These are phyloP conservation scores for Phaseolus coccineus DNA, from an alignment of 331 rosid genomes.

Conservation along the genomic window DNA sequence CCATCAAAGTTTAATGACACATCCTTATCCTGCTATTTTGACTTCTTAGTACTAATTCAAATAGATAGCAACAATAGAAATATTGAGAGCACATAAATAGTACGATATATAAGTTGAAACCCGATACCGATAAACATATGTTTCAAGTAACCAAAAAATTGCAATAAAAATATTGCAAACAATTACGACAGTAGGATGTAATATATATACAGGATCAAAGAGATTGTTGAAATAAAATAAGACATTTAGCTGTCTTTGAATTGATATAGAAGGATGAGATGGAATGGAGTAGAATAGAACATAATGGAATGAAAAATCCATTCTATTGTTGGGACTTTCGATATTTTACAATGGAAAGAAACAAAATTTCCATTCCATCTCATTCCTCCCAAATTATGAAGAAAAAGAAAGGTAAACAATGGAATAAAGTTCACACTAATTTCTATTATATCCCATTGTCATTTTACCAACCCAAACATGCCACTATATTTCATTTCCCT, in stretches of 20 bases:
- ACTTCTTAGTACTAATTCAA: constrained; percentile 20
- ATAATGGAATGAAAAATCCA: background rate
- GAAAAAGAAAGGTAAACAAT: background rate
- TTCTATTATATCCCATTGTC: background rate
- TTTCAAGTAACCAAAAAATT: background rate
- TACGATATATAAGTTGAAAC: constrained; percentile 6
- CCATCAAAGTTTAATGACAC: constrained; percentile 9
- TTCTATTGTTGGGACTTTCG: background rate
- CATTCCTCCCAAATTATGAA: background rate
- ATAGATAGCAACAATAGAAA: constrained; percentile 1
- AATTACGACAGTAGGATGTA: background rate
- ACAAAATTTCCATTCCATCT: background rate
- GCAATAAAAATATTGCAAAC: background rate
- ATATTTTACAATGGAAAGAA: background rate
- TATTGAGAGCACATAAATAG: background rate
- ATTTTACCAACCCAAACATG: background rate
- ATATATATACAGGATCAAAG: background rate
- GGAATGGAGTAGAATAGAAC: background rate
- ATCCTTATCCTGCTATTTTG: background rate
- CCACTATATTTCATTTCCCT: background rate
- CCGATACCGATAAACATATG: constrained; percentile 8
- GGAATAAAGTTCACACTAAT: background rate
- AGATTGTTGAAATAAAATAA: constrained; percentile 6
- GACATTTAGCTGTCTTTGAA: background rate
- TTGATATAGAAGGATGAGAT: background rate